Percentiles rank a stretch among this genome's conserved stretches.
phyloP scores from a whole-genome alignment of 1,284 basidiomycete genomes.

The Apiotrichum mycotoxinovorans region DNA sequence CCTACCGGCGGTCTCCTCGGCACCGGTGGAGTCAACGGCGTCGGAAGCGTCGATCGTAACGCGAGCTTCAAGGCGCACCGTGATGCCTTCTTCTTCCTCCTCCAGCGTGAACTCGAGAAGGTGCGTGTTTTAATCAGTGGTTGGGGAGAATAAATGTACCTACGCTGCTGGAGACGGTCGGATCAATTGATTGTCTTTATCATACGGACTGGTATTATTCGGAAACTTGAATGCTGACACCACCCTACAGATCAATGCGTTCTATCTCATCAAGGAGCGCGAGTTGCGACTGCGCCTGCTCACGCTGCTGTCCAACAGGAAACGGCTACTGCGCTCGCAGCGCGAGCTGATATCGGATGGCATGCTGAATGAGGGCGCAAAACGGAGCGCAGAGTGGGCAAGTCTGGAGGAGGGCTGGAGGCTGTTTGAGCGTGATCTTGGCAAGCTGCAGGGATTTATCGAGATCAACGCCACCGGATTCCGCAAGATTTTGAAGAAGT shows the following conservation, averaged over 20 bases:
- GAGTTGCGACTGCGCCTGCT: constrained; percentile 88
- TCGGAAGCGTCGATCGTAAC: constrained; percentile 28
- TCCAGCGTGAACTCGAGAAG: constrained; percentile 97
- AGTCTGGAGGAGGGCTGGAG: constrained; percentile 95
- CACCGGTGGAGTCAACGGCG: constrained; percentile 10
- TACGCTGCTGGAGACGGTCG: too few relatives aligned
- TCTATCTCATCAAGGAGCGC: constrained; percentile 97
- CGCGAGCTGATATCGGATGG: constrained; percentile 19
- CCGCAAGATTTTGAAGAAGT: constrained; percentile 97
- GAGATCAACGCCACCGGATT: constrained; percentile 98
- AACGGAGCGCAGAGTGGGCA: constrained; percentile 72
- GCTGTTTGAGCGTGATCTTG: constrained; percentile 90
- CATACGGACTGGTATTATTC: not conserved
- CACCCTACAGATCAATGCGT: constrained; percentile 84
- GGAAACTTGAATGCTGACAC: not conserved
- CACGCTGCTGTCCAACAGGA: constrained; percentile 88
- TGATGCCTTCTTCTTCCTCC: constrained; percentile 98
- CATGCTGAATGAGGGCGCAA: constrained; percentile 50
- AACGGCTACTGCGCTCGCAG: constrained; percentile 52
- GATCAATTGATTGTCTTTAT: too few relatives aligned
- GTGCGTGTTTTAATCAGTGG: constrained; percentile 56
- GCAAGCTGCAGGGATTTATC: constrained; percentile 94
- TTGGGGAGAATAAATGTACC: too few relatives aligned
- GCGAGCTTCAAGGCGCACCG: constrained; percentile 84
- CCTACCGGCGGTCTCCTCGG: constrained; percentile 25